phyloP scores from a whole-genome alignment of 2,329 filamentous ascomycete species.

The Diaporthe caulivora region DNA sequence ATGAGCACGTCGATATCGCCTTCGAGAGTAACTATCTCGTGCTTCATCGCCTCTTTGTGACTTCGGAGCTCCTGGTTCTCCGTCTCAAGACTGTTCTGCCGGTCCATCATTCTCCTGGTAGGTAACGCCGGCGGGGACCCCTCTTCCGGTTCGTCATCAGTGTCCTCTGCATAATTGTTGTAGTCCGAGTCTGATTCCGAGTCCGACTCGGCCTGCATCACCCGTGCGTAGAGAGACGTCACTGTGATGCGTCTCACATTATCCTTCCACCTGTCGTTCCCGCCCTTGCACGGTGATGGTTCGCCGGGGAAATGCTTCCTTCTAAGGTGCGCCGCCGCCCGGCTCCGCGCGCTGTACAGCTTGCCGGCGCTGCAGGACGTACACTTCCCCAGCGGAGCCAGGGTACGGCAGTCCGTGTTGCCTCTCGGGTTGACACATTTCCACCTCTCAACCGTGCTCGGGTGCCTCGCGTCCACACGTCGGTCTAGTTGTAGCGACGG shows the following conservation, averaged over 20 bases:
- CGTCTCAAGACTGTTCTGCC: neutral
- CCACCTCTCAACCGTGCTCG: neutral
- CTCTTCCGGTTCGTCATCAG: neutral
- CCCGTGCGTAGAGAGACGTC: neutral
- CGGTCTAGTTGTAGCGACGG: neutral
- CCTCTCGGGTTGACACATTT: neutral
- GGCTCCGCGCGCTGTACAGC: neutral
- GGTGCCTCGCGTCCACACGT: neutral
- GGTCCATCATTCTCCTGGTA: too few relatives aligned
- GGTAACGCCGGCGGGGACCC: neutral
- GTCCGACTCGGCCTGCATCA: conserved; percentile 6
- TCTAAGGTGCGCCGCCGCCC: neutral
- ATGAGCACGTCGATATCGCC: conserved; percentile 15
- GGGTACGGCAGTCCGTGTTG: too few relatives aligned
- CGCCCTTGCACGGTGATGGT: too few relatives aligned
- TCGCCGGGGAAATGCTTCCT: neutral
- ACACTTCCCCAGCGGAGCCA: neutral
- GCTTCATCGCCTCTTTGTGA: neutral
- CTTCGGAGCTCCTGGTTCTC: neutral
- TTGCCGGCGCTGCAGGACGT: conserved; percentile 5
- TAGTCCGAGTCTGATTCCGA: neutral
- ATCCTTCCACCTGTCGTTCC: neutral
- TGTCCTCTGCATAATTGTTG: neutral
- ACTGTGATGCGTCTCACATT: neutral
- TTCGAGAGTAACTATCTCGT: neutral